Evolutionary conservation across 2,329 filamentous ascomycete genomes (phyloP).

Genomic region (Apiospora pterosperma): DNA sequence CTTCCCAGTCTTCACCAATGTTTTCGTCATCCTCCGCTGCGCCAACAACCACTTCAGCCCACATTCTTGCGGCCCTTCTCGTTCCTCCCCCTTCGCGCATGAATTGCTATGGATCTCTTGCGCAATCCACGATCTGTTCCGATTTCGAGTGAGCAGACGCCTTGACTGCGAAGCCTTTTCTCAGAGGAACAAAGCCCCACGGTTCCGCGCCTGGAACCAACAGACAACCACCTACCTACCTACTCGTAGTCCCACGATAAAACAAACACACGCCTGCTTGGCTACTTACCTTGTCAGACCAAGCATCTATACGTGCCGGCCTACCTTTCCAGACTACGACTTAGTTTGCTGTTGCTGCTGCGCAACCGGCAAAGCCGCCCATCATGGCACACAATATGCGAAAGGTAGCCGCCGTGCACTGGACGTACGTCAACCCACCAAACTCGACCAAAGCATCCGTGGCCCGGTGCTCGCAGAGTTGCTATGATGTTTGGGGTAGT

Average conservation of each 20-base stretch:
- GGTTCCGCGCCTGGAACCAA: constrained; percentile 13
- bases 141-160: constrained; percentile 29
- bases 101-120: constrained; percentile 29
- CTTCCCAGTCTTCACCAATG: constrained; percentile 23
- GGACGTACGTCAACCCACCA: constrained; percentile 21
- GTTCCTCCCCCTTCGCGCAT: constrained; percentile 14
- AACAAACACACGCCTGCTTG: background rate
- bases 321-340: background rate
- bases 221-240: constrained; percentile 3
- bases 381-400: constrained; percentile 17
- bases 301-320: background rate
- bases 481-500: background rate
- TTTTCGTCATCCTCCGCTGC: constrained; percentile 20
- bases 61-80: constrained; percentile 18
- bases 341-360: constrained; percentile 14
- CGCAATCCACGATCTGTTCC: constrained; percentile 18
- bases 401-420: constrained; percentile 22
- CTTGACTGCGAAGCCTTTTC: constrained; percentile 17
- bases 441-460: background rate
- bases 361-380: background rate
- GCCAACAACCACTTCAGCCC: constrained; percentile 19
- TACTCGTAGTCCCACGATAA: background rate
- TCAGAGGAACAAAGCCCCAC: constrained; percentile 12
- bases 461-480: background rate
- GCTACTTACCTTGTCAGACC: background rate